phyloP scores from a whole-genome alignment of 768 basidiomycete species.

The Serpula lacrymans region DNA sequence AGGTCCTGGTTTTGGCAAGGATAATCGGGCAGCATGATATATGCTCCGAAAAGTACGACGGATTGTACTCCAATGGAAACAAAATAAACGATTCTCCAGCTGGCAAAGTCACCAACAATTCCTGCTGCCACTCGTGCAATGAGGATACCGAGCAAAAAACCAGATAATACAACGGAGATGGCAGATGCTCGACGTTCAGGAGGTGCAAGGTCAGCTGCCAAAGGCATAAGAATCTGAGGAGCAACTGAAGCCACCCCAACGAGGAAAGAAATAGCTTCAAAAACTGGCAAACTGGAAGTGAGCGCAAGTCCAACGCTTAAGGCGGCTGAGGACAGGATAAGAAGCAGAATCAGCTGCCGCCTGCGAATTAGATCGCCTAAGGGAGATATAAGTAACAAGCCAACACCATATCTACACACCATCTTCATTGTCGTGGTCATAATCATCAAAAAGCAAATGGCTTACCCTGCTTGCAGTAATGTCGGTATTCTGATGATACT shows the following conservation, averaged over 20 bases:
- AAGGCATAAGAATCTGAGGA: slow-evolving; percentile 63
- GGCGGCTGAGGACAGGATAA: slow-evolving; percentile 46
- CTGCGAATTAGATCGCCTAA: slow-evolving; percentile 77
- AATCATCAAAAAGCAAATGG: neutral
- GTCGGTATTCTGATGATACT: slow-evolving; percentile 46
- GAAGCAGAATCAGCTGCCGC: slow-evolving; percentile 58
- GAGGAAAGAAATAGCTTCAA: slow-evolving; percentile 63
- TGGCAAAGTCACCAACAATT: slow-evolving; percentile 26
- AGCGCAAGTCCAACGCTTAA: slow-evolving; percentile 68
- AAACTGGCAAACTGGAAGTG: slow-evolving; percentile 50
- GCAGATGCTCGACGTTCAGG: neutral
- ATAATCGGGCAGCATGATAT: slow-evolving; percentile 28
- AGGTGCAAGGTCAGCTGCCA: slow-evolving; percentile 32
- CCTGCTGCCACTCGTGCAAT: slow-evolving; percentile 28
- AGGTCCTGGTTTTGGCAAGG: slow-evolving; percentile 29
- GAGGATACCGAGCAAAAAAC: slow-evolving; percentile 28
- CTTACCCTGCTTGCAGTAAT: slow-evolving; percentile 57
- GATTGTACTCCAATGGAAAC: slow-evolving; percentile 28
- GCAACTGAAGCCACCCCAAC: slow-evolving; percentile 65
- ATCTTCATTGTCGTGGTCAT: neutral
- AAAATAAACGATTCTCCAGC: slow-evolving; percentile 34
- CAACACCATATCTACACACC: slow-evolving; percentile 58
- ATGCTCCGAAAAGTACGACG: slow-evolving; percentile 15
- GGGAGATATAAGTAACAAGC: slow-evolving; percentile 67
- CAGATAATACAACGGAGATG: slow-evolving; percentile 26